phyloP scores from a whole-genome alignment of 1,284 basidiomycete genomes.

The Rhizoctonia solani region DNA sequence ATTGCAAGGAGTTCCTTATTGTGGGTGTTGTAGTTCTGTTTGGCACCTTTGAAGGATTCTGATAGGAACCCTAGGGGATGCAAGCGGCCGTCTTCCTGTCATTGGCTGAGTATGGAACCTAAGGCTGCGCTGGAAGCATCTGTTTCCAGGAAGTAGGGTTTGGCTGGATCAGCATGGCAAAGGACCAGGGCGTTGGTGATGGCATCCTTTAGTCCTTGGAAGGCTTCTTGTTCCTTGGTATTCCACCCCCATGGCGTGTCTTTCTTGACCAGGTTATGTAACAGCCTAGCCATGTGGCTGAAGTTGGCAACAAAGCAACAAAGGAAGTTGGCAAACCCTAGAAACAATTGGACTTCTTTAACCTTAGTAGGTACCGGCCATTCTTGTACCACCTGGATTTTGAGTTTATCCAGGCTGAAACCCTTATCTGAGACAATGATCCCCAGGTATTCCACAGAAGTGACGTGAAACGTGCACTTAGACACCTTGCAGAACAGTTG shows the following conservation, averaged over 20 bases:
- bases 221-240: conserved; percentile 37
- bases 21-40: conserved; percentile 46
- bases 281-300: conserved; percentile 37
- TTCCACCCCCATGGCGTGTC: conserved; percentile 33
- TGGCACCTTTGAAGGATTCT: conserved; percentile 36
- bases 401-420: conserved; percentile 41
- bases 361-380: conserved; percentile 41
- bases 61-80: conserved; percentile 26
- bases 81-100: conserved; percentile 14
- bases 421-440: conserved; percentile 14
- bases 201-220: conserved; percentile 40
- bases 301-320: not conserved
- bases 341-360: not conserved
- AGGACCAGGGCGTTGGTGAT: not conserved
- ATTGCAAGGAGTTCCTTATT: conserved; percentile 46
- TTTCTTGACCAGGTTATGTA: conserved; percentile 40
- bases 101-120: conserved; percentile 36
- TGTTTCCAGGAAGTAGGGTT: conserved; percentile 4
- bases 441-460: conserved; percentile 19
- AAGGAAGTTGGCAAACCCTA: not conserved
- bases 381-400: conserved; percentile 42
- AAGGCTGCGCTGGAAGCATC: not conserved
- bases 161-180: not conserved
- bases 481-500: conserved; percentile 13
- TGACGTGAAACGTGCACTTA: conserved; percentile 15